Evolutionary conservation across 768 basidiomycete species (phyloP), one percentile per base, ranked within the genome.

Genomic region (Gloeopeniophorella convolvens): DNA sequence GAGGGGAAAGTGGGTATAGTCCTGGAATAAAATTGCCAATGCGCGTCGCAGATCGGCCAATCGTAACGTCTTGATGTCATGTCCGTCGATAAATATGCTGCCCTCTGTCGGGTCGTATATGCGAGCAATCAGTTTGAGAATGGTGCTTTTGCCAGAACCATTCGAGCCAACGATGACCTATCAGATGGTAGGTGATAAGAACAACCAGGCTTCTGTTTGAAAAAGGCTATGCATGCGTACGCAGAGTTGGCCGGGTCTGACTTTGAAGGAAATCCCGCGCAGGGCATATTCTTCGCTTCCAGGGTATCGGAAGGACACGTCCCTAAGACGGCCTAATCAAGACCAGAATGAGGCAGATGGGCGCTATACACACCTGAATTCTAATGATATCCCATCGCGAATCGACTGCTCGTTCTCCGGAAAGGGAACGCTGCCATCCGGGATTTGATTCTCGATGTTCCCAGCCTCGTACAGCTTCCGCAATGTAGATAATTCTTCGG

Each of bases 131-230:
- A 90, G 71, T 62, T 89, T 90, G 33, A 90, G 67, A 42, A 89
- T 77, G 2, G 87, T 89, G 62, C 83, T 85, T 67, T 90, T 90
- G 3, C 70, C 87, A 0, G 83, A 85, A 6, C 88, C 88, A 54
- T 90, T 90, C 23, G 72, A 72, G 9, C 88, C 88, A 2, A 90
- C 83, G 37, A 90, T 82, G 42, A 89, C 74, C 85, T 87, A 36
- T 24, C n/a, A 1, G 8, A 30, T 11, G 11, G 1, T 10, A 7
- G 8, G 7, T 5, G 9, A 32, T 35, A 16, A 33, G 28, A 16
- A 3, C 37, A 3, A 9, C 11, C 5, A 7, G 35, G n/a, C n/a
- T 21, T 5, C 15, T 21, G 26, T 20, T 16, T 31, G 0, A 15
- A 5, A 36, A 23, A 33, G 11, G 15, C 4, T 12, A 26, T 31